Percentiles rank a stretch among this genome's conserved stretches.
These are phyloP conservation scores for Beauveria varroae DNA, from an alignment of 2,329 filamentous ascomycete species.

Conservation along the genomic window DNA sequence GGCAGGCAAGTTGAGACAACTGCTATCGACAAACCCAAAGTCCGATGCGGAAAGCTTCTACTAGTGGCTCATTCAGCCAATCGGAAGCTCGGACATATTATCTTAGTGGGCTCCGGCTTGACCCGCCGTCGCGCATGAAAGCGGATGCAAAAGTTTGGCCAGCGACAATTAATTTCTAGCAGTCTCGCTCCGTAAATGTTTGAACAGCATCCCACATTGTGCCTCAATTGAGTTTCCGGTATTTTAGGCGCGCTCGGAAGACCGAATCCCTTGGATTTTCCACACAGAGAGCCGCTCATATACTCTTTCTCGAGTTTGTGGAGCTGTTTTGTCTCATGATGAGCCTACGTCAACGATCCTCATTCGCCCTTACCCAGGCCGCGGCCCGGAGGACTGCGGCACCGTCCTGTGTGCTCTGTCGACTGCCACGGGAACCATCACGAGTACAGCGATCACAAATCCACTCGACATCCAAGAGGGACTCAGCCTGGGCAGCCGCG, in stretches of 20 bases:
- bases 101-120: slow-evolving; percentile 9
- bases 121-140: slow-evolving; percentile 9
- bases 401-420: slow-evolving; percentile 25
- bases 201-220: neutral
- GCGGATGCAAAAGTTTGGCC: slow-evolving; percentile 13
- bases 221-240: slow-evolving; percentile 8
- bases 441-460: slow-evolving; percentile 26
- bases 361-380: slow-evolving; percentile 39
- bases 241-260: neutral
- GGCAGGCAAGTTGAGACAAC: neutral
- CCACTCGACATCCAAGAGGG: slow-evolving; percentile 37
- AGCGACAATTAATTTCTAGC: slow-evolving; percentile 4
- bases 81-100: neutral
- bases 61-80: neutral
- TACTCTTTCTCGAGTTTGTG: neutral
- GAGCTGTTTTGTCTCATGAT: slow-evolving; percentile 26
- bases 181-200: neutral
- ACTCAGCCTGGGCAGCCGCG: slow-evolving; percentile 69
- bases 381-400: slow-evolving; percentile 21
- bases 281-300: neutral
- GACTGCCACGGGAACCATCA: slow-evolving; percentile 26
- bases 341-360: slow-evolving; percentile 48
- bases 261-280: neutral
- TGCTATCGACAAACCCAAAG: neutral
- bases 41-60: neutral